Evolutionary conservation across 2,329 filamentous ascomycete genomes (phyloP).

Genomic region (Talaromyces atroroseus): DNA sequence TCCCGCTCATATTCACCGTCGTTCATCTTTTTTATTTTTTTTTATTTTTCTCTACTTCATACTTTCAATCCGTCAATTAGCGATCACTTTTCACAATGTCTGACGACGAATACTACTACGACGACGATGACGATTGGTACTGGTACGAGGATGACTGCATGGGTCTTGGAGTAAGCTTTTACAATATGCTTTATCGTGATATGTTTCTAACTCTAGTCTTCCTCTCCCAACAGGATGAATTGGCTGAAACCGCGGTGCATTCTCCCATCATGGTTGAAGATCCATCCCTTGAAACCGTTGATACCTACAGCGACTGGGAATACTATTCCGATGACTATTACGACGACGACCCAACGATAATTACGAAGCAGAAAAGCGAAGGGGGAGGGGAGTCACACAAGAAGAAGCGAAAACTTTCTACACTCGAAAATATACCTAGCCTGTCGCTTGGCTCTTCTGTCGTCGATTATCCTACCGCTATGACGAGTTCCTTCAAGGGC

Average conservation of each 20-base stretch:
- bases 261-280: slow-evolving; percentile 38
- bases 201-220: not conserved
- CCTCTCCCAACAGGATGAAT: slow-evolving; percentile 31
- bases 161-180: slow-evolving; percentile 28
- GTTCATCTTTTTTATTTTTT: not conserved
- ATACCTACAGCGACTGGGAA: slow-evolving; percentile 42
- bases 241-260: slow-evolving; percentile 37
- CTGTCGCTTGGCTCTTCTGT: slow-evolving; percentile 11
- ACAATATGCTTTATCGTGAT: not conserved
- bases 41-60: not conserved
- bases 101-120: slow-evolving; percentile 35
- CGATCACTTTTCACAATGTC: slow-evolving; percentile 24
- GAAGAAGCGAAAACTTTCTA: slow-evolving; percentile 20
- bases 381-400: slow-evolving; percentile 7
- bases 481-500: slow-evolving; percentile 29
- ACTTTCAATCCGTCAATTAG: not conserved
- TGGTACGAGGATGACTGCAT: slow-evolving; percentile 32
- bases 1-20: slow-evolving; percentile 11
- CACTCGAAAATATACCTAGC: slow-evolving; percentile 15
- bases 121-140: slow-evolving; percentile 29
- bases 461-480: slow-evolving; percentile 18
- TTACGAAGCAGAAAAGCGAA: slow-evolving; percentile 16
- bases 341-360: slow-evolving; percentile 37
- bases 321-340: slow-evolving; percentile 43
- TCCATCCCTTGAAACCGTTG: slow-evolving; percentile 33